These are phyloP conservation scores for Fonsecaea nubica DNA, from an alignment of 2,329 filamentous ascomycete species.

Conservation along the genomic window DNA sequence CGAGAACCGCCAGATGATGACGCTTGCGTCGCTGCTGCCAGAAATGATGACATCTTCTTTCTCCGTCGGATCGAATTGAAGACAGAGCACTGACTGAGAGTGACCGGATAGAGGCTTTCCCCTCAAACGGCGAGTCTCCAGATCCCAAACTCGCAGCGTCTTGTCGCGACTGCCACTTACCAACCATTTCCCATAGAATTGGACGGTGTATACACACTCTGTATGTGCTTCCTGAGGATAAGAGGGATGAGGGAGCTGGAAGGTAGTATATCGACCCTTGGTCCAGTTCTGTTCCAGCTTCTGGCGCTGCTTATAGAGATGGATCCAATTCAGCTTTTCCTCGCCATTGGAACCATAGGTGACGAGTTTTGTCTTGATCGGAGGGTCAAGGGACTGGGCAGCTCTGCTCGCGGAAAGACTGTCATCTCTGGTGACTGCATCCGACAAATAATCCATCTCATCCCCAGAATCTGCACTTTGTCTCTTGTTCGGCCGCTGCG, in stretches of 20 bases:
- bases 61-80: slow-evolving; percentile 90
- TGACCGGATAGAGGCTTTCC: slow-evolving; percentile 78
- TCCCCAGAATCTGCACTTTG: slow-evolving; percentile 37
- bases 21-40: slow-evolving; percentile 87
- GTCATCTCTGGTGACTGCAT: slow-evolving; percentile 7
- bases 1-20: slow-evolving; percentile 93
- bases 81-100: slow-evolving; percentile 83
- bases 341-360: slow-evolving; percentile 45
- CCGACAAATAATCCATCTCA: slow-evolving; percentile 36
- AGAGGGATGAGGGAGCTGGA: slow-evolving; percentile 85
- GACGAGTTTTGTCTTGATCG: slow-evolving; percentile 45
- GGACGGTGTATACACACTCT: slow-evolving; percentile 94
- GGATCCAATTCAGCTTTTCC: slow-evolving; percentile 82
- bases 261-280: slow-evolving; percentile 78
- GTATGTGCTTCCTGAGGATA: slow-evolving; percentile 81
- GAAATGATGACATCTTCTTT: slow-evolving; percentile 93
- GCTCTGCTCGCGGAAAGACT: slow-evolving; percentile 7
- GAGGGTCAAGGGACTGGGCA: slow-evolving; percentile 27
- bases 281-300: slow-evolving; percentile 92
- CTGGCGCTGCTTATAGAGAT: slow-evolving; percentile 86
- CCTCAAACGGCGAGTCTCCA: slow-evolving; percentile 79
- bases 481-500: slow-evolving; percentile 37
- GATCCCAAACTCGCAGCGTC: slow-evolving; percentile 87
- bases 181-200: slow-evolving; percentile 82
- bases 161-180: slow-evolving; percentile 93